A percentile compares a stretch with the other conserved stretches of the same genome.
phyloP scores from a whole-genome alignment of 2,329 filamentous ascomycete species.

The Monilinia fructicola region DNA sequence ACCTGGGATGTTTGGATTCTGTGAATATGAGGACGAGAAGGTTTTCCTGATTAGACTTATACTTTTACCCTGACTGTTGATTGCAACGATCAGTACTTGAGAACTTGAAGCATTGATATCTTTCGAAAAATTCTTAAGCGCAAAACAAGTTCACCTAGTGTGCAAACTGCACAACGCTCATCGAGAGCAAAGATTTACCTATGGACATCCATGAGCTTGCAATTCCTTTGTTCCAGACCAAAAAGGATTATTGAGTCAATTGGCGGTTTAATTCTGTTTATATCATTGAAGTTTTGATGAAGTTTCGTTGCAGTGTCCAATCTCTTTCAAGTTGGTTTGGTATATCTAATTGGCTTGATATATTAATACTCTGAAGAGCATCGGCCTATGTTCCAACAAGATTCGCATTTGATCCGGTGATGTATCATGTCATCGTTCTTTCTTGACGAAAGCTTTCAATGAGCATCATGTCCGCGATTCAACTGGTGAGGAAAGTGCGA shows the following conservation, averaged over 20 bases:
- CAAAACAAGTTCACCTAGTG: too few relatives aligned
- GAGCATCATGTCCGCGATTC: not conserved
- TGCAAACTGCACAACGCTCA: too few relatives aligned
- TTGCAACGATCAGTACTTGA: too few relatives aligned
- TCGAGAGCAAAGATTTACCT: too few relatives aligned
- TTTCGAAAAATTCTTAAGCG: too few relatives aligned
- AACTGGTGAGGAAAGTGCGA: constrained; percentile 1
- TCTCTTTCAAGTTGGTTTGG: not conserved
- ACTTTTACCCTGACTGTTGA: too few relatives aligned
- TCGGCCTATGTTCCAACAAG: not conserved
- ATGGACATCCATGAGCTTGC: too few relatives aligned
- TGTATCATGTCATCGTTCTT: constrained; percentile 8
- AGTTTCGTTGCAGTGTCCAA: not conserved
- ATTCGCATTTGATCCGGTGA: not conserved
- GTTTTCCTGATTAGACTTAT: too few relatives aligned
- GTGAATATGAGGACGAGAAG: too few relatives aligned
- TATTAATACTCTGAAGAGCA: not conserved
- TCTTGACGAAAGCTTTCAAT: not conserved
- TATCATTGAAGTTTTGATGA: not conserved
- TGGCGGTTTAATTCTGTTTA: not conserved
- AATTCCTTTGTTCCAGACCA: too few relatives aligned
- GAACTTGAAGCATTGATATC: too few relatives aligned
- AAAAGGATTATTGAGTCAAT: not conserved
- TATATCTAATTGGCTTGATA: not conserved
- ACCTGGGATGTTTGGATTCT: too few relatives aligned